Conservation (phyloP, 2,329 filamentous ascomycete genomes). For the Colletotrichum spinosum region DNA sequence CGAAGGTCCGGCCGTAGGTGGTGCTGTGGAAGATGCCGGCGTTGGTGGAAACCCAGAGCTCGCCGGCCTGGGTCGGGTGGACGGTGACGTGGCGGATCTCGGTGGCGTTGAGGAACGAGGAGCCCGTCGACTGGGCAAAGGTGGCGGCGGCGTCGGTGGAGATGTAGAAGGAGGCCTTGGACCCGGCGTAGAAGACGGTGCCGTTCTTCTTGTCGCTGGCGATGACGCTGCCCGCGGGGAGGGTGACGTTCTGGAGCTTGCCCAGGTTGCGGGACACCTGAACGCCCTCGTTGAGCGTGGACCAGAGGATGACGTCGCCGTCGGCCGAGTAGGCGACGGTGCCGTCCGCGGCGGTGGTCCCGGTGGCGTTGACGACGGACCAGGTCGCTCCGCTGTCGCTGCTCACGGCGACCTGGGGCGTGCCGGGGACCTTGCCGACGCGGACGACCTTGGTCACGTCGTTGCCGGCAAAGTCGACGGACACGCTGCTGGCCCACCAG, state of each 20-base stretch:
- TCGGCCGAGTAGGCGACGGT: slow-evolving; percentile 63
- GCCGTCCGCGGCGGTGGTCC: slow-evolving; percentile 56
- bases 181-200: slow-evolving; percentile 64
- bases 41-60: slow-evolving; percentile 69
- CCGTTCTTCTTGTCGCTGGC: slow-evolving; percentile 66
- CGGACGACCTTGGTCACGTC: slow-evolving; percentile 60
- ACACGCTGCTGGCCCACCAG: slow-evolving; percentile 56
- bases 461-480: slow-evolving; percentile 63
- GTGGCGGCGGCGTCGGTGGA: slow-evolving; percentile 60
- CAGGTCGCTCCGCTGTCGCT: slow-evolving; percentile 63
- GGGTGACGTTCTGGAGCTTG: slow-evolving; percentile 57
- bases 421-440: slow-evolving; percentile 57
- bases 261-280: slow-evolving; percentile 54
- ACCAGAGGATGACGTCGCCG: slow-evolving; percentile 62
- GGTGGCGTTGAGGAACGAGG: slow-evolving; percentile 52
- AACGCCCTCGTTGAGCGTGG: slow-evolving; percentile 53
- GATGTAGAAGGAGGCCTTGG: slow-evolving; percentile 60
- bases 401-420: slow-evolving; percentile 60
- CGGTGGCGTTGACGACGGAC: slow-evolving; percentile 59
- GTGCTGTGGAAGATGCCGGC: slow-evolving; percentile 65
- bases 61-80: slow-evolving; percentile 68
- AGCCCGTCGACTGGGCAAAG: slow-evolving; percentile 52
- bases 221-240: slow-evolving; percentile 59
- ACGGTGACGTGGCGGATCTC: slow-evolving; percentile 66
- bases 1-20: slow-evolving; percentile 62